A percentile compares a stretch with the other conserved stretches of the same genome.
These are phyloP conservation scores for Tubosaeta sp. DNA, from an alignment of 768 basidiomycete genomes.

Conservation along the genomic window DNA sequence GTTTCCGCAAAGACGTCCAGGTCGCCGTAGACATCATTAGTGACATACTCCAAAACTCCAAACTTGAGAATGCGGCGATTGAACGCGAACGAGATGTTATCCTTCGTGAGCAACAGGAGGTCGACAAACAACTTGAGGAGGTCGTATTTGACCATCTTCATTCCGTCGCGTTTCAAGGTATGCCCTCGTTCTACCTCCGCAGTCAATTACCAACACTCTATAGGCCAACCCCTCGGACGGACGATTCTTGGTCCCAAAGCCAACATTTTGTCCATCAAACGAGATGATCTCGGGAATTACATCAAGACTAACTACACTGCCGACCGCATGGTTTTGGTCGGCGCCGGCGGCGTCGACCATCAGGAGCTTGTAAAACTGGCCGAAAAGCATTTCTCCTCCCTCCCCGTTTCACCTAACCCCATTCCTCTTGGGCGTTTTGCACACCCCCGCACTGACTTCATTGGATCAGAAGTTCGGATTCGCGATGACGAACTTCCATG, in stretches of 20 bases:
- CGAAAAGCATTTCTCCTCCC: conserved; percentile 84
- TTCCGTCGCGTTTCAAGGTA: conserved; percentile 94
- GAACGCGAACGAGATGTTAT: conserved; percentile 97
- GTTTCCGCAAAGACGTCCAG: conserved; percentile 92
- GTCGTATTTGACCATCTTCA: conserved; percentile 99
- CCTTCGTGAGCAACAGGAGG: conserved; percentile 95
- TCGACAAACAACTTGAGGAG: conserved; percentile 97
- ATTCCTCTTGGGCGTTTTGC: conserved; percentile 81
- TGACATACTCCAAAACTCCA: conserved; percentile 96
- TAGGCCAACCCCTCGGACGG: conserved; percentile 92
- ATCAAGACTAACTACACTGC: conserved; percentile 98
- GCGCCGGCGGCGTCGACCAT: conserved; percentile 94
- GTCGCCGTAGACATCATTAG: conserved; percentile 93
- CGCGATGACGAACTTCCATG: conserved; percentile 89
- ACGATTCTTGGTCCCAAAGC: conserved; percentile 96
- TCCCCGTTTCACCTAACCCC: conserved; percentile 84
- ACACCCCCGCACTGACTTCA: conserved; percentile 74
- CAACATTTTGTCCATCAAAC: conserved; percentile 94
- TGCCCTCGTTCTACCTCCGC: conserved; percentile 1
- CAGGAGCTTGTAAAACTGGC: conserved; percentile 90
- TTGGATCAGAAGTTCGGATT: conserved; percentile 93
- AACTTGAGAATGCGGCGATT: conserved; percentile 80
- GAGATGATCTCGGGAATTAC: conserved; percentile 82
- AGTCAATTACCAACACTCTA: conserved; percentile 6
- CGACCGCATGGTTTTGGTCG: conserved; percentile 98